A percentile compares a stretch with the other conserved stretches of the same genome.
Conservation (phyloP, 108 stramenopile genomes). For the Pseudonitzschia multiseries region DNA sequence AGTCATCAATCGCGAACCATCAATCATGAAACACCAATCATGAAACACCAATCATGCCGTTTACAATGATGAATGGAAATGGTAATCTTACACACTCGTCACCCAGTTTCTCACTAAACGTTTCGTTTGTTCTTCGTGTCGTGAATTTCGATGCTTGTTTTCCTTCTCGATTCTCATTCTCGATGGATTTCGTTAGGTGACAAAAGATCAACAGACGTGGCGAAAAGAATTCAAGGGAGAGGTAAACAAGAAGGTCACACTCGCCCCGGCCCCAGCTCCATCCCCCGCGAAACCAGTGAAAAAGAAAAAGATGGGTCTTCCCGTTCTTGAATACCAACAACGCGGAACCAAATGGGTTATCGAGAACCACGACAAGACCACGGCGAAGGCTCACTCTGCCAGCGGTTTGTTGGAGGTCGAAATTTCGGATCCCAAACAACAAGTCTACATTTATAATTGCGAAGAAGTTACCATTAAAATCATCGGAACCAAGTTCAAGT, state of each 20-base stretch:
- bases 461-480: slow-evolving; percentile 88
- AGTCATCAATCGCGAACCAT: no score
- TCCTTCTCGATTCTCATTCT: not conserved
- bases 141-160: not conserved
- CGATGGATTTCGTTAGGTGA: slow-evolving; percentile 25
- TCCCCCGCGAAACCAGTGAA: slow-evolving; percentile 31
- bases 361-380: slow-evolving; percentile 89
- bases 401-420: slow-evolving; percentile 79
- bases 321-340: slow-evolving; percentile 86
- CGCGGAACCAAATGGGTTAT: slow-evolving; percentile 92
- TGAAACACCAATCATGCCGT: no score
- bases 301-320: slow-evolving; percentile 70
- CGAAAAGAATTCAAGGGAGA: slow-evolving; percentile 88
- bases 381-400: slow-evolving; percentile 29
- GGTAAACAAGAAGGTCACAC: slow-evolving; percentile 22
- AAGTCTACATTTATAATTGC: slow-evolving; percentile 89
- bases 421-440: slow-evolving; percentile 87
- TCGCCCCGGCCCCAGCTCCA: slow-evolving; percentile 16
- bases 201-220: slow-evolving; percentile 95
- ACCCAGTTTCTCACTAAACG: not conserved
- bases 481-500: slow-evolving; percentile 90
- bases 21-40: no score
- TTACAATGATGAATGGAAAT: no score
- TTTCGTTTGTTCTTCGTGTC: not conserved
- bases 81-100: no score